Evolutionary conservation across 2,329 filamentous ascomycete species (phyloP), one percentile per base, ranked within the genome.

Genomic region (Sarocladiaceae sp.): DNA sequence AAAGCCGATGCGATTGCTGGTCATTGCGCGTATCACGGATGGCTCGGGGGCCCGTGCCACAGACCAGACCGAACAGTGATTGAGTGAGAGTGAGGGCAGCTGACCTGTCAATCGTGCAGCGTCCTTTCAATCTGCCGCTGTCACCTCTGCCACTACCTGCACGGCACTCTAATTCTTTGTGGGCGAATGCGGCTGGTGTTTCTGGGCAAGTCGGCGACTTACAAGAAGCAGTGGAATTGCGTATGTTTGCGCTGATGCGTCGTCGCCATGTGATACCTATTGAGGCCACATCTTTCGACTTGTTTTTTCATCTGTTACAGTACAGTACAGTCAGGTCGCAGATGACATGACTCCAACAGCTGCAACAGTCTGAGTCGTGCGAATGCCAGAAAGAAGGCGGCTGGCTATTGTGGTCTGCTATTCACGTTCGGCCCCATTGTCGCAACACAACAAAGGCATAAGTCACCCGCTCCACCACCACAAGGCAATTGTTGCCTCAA

Each of bases 11-110:
- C 15, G 33, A 36, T 44, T 25, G 40, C 22, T 15, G 11, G 10
- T 10, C n/a, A n/a, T n/a, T n/a, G n/a, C 28, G 40, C 40, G 23
- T 44, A 22, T n/a, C 40, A 44, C 40, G 40, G 40, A 44, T n/a
- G 40, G 23, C 23, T 22, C 7, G 25, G n/a, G 13, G 40, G 40
- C 40, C 40, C 23, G 40, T 44, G 40, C 40, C 23, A 40, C 37
- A 5, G n/a, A 6, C 22, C 20, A 44, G 22, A 22, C 13, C 12
- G 13, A 15, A 15, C n/a, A 10, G 20, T 12, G 20, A 26, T 12
- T 7, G 20, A 44, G 10, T 3, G 12, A 5, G 33, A n/a, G n/a
- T n/a, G n/a, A n/a, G n/a, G n/a, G n/a, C n/a, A n/a, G n/a, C n/a
- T n/a, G n/a, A n/a, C n/a, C n/a, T n/a, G n/a, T n/a, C n/a, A n/a